These are phyloP conservation scores for Fraxinus greggii DNA, from an alignment of 305 asterid species.

Conservation along the genomic window DNA sequence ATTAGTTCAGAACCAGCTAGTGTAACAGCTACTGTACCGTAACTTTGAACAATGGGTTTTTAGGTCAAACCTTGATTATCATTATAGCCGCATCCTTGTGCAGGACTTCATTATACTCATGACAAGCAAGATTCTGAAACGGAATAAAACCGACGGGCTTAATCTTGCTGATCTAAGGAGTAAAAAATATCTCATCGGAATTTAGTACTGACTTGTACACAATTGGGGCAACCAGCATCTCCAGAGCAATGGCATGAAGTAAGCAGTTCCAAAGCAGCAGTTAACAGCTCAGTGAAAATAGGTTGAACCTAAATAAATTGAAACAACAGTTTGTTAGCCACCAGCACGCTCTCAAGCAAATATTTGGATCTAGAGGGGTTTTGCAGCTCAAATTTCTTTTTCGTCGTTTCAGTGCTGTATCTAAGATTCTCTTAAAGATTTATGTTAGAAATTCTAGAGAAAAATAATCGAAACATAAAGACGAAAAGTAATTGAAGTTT, in stretches of 20 bases:
- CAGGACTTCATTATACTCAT: slow-evolving; percentile 81
- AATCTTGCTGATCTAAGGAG: not conserved
- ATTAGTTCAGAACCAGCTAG: slow-evolving; percentile 20
- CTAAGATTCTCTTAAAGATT: not conserved
- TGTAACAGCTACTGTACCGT: not conserved
- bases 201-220: slow-evolving; percentile 66
- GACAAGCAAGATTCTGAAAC: slow-evolving; percentile 60
- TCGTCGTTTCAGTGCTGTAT: not conserved
- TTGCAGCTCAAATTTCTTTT: not conserved
- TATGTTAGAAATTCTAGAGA: not conserved
- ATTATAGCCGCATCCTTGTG: slow-evolving; percentile 89
- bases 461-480: not conserved
- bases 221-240: slow-evolving; percentile 85
- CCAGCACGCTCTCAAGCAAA: not conserved
- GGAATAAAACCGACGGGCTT: slow-evolving; percentile 22
- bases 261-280: slow-evolving; percentile 81
- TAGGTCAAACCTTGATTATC: slow-evolving; percentile 67
- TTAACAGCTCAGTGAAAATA: slow-evolving; percentile 59
- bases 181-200: not conserved
- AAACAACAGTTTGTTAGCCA: not conserved
- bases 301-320: slow-evolving; percentile 63
- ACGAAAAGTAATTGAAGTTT: not conserved
- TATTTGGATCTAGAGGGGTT: not conserved
- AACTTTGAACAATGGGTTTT: not conserved
- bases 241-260: slow-evolving; percentile 73